Base-by-base conservation (phyloP, 345 rosid genomes). In the Nephelium lappaceum region DNA sequence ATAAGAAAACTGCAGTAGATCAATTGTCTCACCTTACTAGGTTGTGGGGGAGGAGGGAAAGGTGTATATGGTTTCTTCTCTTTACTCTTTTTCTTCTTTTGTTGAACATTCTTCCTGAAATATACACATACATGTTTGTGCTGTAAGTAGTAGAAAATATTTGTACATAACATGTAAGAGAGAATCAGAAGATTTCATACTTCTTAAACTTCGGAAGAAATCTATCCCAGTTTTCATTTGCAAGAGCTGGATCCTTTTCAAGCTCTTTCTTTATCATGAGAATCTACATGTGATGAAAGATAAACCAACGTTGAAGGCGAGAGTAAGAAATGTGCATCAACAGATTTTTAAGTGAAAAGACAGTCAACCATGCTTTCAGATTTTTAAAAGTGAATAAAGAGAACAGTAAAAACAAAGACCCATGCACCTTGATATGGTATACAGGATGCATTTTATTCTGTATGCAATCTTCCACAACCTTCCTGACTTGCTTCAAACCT, bases 211-310 rank as follows among this genome's bases (percentile, higher is more conserved):
- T 88, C 0, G 97, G 98, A 80, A 94, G 95, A 91, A 94, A 89
- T 83, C 97, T 89, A 67, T 93, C 97, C 98, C 98, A 94, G 83
- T 68, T 91, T 83, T 94, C 95, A 58, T 82, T 87, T 86, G 91
- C 87, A 66, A 91, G 91, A 42, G 89, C 83, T 9, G 97, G 98
- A 89, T 93, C 91, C 80, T 89, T 91, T 75, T 82, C 93, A 61
- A 96, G 93, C 79, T 93, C 98, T 76, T 87, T 96, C 85, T 86
- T 96, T 87, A 96, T 79, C 99, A 96, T 94, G 55, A 96, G 98
- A 84, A 78, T 87, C 99, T 96, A 62, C 72, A 68, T 18, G 57
- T 9, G 11, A 49, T 27, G 38, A 24, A 74, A 69, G 67, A 24
- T 25, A 81, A 77, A 25, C 70, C 70, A 49, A 68, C 47, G n/a